Percentiles rank a stretch among this genome's conserved stretches.
phyloP scores from a whole-genome alignment of 1,284 basidiomycete species.

The Apiotrichum laibachii region DNA sequence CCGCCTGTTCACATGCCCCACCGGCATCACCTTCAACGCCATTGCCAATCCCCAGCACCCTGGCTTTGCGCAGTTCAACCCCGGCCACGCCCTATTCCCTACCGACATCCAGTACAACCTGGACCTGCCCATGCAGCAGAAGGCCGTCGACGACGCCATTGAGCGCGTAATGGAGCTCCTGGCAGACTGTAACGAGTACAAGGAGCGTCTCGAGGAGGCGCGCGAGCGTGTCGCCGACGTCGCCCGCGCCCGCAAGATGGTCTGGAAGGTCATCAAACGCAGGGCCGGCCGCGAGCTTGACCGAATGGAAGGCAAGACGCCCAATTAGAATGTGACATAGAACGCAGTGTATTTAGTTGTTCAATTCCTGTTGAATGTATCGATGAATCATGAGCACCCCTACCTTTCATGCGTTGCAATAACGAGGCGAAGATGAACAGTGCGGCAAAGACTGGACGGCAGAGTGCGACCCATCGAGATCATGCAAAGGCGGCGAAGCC shows the following conservation, averaged over 20 bases:
- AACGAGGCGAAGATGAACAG: no score
- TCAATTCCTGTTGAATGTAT: conserved; percentile 3
- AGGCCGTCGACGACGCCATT: conserved; percentile 48
- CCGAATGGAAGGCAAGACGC: conserved; percentile 22
- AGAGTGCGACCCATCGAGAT: no score
- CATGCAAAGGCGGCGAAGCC: no score
- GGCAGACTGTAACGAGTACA: conserved; percentile 55
- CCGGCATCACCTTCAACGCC: conserved; percentile 46
- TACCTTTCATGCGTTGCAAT: no score
- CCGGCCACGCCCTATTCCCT: conserved; percentile 26
- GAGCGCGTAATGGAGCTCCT: conserved; percentile 52
- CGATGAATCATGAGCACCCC: background rate
- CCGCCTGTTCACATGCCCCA: conserved; percentile 45
- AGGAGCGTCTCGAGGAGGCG: conserved; percentile 55
- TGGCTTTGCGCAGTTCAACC: conserved; percentile 12
- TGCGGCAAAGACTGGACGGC: no score
- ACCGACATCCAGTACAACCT: conserved; percentile 43
- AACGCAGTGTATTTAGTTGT: background rate
- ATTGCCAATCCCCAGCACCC: conserved; percentile 36
- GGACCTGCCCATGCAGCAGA: conserved; percentile 43
- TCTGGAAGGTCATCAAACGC: conserved; percentile 54
- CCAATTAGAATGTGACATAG: background rate
- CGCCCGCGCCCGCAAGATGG: conserved; percentile 51
- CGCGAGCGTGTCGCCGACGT: conserved; percentile 53
- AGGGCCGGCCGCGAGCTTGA: conserved; percentile 44